Conservation (phyloP, 495 filamentous ascomycete species). For the Annulohypoxylon nitens region DNA sequence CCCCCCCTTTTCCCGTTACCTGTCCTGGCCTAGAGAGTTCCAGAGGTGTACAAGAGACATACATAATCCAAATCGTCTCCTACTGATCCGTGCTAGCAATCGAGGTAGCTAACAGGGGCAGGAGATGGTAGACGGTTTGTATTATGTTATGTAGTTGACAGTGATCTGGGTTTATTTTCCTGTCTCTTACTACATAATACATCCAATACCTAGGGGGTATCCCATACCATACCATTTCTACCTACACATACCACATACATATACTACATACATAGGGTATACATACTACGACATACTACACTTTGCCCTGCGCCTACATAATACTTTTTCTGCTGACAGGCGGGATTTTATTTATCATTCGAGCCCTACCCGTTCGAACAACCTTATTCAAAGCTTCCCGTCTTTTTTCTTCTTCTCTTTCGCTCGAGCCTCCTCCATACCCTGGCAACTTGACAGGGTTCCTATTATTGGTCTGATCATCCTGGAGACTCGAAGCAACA, state of each 20-base stretch:
- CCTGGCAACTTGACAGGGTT: constrained; percentile 39
- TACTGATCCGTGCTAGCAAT: constrained; percentile 3
- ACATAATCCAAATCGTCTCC: constrained; percentile 15
- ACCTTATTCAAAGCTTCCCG: constrained; percentile 27
- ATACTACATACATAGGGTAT: neutral
- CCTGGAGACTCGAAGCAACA: constrained; percentile 43
- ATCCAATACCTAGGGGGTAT: neutral
- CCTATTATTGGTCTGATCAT: constrained; percentile 38
- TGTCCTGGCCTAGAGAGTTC: constrained; percentile 25
- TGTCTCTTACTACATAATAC: constrained; percentile 3
- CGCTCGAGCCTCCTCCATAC: constrained; percentile 42
- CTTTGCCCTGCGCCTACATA: constrained; percentile 6
- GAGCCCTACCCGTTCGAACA: constrained; percentile 40
- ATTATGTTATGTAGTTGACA: neutral
- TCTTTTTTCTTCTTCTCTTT: constrained; percentile 26
- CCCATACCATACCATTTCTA: neutral
- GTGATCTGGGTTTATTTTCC: neutral
- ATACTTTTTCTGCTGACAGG: constrained; percentile 36
- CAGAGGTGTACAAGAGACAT: constrained; percentile 37
- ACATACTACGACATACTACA: neutral
- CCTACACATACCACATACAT: neutral
- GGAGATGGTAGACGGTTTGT: constrained; percentile 12
- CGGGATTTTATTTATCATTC: constrained; percentile 46
- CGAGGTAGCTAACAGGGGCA: constrained; percentile 25
- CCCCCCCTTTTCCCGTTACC: constrained; percentile 31